Percentiles rank a stretch among this genome's conserved stretches.
Evolutionary conservation across 805 yeast species (phyloP).

Genomic region (Ogataea pilisensis): DNA sequence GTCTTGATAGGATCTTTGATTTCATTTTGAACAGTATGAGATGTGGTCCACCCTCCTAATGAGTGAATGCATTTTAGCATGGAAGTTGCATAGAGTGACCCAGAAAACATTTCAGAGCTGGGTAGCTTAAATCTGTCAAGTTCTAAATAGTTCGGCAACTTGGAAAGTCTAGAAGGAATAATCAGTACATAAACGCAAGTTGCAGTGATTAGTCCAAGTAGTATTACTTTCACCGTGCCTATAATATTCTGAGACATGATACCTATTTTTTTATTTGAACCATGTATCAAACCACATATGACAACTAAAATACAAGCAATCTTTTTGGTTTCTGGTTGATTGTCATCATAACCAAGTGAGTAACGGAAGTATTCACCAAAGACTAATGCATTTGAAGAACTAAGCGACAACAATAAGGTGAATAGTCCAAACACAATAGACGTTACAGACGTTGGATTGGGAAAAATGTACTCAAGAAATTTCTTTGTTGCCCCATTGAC

Average conservation of each 20-base stretch:
- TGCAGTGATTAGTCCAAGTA: constrained; percentile 34
- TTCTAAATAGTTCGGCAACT: constrained; percentile 18
- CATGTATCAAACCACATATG: constrained; percentile 31
- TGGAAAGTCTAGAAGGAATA: constrained; percentile 29
- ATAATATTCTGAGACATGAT: constrained; percentile 38
- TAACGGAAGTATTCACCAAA: constrained; percentile 46
- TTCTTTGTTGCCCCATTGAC: constrained; percentile 67
- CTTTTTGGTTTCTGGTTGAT: constrained; percentile 23
- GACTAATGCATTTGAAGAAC: constrained; percentile 42
- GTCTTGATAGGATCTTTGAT: constrained; percentile 43
- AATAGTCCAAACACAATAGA: constrained; percentile 39
- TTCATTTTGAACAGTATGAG: constrained; percentile 45
- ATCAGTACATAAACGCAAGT: constrained; percentile 39
- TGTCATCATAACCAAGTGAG: constrained; percentile 34
- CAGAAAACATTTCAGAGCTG: constrained; percentile 26
- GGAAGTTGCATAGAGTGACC: constrained; percentile 38
- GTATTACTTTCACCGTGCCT: constrained; percentile 40
- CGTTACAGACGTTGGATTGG: constrained; percentile 44
- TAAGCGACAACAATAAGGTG: constrained; percentile 39
- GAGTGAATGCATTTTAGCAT: constrained; percentile 44
- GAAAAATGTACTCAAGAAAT: constrained; percentile 58
- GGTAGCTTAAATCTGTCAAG: constrained; percentile 13
- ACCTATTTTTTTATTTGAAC: constrained; percentile 39
- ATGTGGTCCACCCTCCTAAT: constrained; percentile 46
- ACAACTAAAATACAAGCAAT: constrained; percentile 16